phyloP scores from a whole-genome alignment of 1,284 basidiomycete genomes.

The Violaceomyces palustris region DNA sequence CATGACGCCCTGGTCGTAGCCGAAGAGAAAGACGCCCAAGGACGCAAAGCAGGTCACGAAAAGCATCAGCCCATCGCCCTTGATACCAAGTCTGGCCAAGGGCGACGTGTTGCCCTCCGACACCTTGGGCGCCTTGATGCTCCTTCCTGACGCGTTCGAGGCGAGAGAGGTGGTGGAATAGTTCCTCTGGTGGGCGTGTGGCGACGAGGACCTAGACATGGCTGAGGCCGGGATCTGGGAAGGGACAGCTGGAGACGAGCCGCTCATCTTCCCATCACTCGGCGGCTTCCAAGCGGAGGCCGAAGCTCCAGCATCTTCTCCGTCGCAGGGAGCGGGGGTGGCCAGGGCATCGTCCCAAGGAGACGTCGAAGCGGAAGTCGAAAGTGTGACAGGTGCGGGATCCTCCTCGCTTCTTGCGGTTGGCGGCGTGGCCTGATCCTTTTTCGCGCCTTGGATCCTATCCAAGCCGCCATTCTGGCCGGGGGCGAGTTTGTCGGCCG shows the following conservation, averaged over 20 bases:
- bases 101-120: constrained; percentile 30
- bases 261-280: neutral
- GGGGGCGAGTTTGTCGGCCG: no score
- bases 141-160: constrained; percentile 14
- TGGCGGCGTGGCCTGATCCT: no score
- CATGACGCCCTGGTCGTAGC: constrained; percentile 53
- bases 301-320: no score
- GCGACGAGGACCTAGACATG: no score
- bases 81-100: constrained; percentile 37
- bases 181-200: neutral
- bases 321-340: no score
- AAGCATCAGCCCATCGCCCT: constrained; percentile 46
- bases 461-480: no score
- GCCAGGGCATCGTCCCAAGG: no score
- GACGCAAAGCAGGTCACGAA: constrained; percentile 68
- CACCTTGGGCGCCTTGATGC: constrained; percentile 13
- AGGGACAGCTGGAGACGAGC: neutral
- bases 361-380: no score
- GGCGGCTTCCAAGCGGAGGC: neutral
- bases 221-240: neutral
- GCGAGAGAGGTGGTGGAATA: constrained; percentile 3
- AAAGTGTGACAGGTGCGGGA: no score
- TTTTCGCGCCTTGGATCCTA: no score
- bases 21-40: constrained; percentile 78
- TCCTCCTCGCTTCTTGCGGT: no score